A percentile compares a stretch with the other conserved stretches of the same genome.
These are phyloP conservation scores for Ogataea saltuana DNA, from an alignment of 805 yeast species.

Conservation along the genomic window DNA sequence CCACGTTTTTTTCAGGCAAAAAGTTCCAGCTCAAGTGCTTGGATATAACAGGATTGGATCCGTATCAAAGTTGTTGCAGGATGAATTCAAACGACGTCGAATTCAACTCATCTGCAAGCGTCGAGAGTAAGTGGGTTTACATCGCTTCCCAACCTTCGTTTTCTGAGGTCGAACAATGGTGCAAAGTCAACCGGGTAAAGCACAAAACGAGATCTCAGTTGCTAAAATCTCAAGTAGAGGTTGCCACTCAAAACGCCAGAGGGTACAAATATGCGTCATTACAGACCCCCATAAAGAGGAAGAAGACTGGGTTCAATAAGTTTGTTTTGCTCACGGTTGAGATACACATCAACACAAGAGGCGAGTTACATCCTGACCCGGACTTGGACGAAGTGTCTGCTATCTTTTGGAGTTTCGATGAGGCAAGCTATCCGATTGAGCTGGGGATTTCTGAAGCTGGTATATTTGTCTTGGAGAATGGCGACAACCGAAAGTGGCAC, in stretches of 20 bases:
- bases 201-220: conserved; percentile 22
- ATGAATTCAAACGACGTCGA: conserved; percentile 11
- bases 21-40: conserved; percentile 50
- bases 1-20: conserved; percentile 69
- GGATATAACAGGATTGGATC: conserved; percentile 30
- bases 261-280: conserved; percentile 42
- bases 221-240: conserved; percentile 52
- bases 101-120: background rate
- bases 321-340: conserved; percentile 67
- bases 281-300: conserved; percentile 31
- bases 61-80: conserved; percentile 11
- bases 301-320: conserved; percentile 42
- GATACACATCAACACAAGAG: conserved; percentile 60
- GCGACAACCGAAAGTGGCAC: conserved; percentile 5
- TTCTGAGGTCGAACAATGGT: conserved; percentile 40
- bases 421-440: conserved; percentile 39
- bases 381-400: conserved; percentile 53
- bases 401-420: conserved; percentile 65
- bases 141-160: conserved; percentile 49
- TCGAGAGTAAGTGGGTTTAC: conserved; percentile 46
- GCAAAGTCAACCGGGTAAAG: conserved; percentile 16
- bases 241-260: conserved; percentile 42
- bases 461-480: conserved; percentile 25
- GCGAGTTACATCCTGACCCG: conserved; percentile 63
- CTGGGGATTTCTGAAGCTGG: conserved; percentile 41